A percentile compares a stretch with the other conserved stretches of the same genome.
Evolutionary conservation across 2,329 filamentous ascomycete genomes (phyloP).

Genomic region (Diplodia sapinea): DNA sequence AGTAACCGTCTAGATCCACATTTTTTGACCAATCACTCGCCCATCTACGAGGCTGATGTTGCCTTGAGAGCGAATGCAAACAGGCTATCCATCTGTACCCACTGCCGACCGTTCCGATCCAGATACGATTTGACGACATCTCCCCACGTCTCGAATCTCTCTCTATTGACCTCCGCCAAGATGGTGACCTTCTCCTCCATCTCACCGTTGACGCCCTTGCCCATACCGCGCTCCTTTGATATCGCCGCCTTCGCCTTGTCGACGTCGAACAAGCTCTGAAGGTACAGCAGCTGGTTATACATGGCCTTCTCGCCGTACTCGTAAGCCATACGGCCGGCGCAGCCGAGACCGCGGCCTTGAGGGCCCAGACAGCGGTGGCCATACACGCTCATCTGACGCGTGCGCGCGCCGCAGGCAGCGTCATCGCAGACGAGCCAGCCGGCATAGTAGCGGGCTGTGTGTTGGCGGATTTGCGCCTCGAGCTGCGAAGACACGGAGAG

Average conservation of each 20-base stretch:
- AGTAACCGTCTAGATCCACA: not conserved
- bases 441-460: slow-evolving; percentile 87
- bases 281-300: slow-evolving; percentile 94
- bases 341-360: slow-evolving; percentile 81
- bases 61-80: slow-evolving; percentile 66
- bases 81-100: slow-evolving; percentile 90
- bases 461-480: slow-evolving; percentile 78
- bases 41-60: not conserved
- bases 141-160: slow-evolving; percentile 76
- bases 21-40: not conserved
- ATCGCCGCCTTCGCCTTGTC: slow-evolving; percentile 63
- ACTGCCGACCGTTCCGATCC: slow-evolving; percentile 87
- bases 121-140: slow-evolving; percentile 81
- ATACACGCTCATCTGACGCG: slow-evolving; percentile 91
- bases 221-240: slow-evolving; percentile 44
- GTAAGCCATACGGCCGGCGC: slow-evolving; percentile 84
- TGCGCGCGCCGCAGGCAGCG: slow-evolving; percentile 81
- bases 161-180: slow-evolving; percentile 81
- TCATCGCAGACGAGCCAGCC: slow-evolving; percentile 92
- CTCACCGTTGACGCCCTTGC: slow-evolving; percentile 50
- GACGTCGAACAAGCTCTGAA: slow-evolving; percentile 83
- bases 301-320: slow-evolving; percentile 87
- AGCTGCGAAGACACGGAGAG: slow-evolving; percentile 84
- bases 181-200: slow-evolving; percentile 68
- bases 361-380: slow-evolving; percentile 88